Evolutionary conservation across 208 protist species (phyloP).

Genomic region (Trypanosoma conorhini): DNA sequence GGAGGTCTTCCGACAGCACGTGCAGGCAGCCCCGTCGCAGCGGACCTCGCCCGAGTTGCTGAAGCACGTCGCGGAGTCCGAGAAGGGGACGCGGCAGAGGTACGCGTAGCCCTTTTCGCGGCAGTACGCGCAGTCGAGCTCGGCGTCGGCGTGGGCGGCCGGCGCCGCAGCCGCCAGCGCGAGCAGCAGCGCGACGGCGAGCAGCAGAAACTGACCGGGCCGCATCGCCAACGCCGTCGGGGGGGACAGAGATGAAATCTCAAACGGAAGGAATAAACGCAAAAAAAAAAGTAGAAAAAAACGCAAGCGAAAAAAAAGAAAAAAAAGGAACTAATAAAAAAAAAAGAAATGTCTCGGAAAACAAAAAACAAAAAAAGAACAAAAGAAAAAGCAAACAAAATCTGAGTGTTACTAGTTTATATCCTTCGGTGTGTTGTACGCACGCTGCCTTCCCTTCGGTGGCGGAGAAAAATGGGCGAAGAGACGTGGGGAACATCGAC

Average conservation of each 20-base stretch:
- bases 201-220: not conserved
- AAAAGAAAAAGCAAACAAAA: slow-evolving; percentile 5
- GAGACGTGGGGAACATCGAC: too few species aligned
- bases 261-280: slow-evolving; percentile 5
- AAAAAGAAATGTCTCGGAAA: too few species aligned
- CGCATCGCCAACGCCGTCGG: slow-evolving; percentile 14
- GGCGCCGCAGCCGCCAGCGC: not conserved
- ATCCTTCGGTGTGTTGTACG: too few species aligned
- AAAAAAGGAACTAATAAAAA: slow-evolving; percentile 2
- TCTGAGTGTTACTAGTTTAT: not conserved
- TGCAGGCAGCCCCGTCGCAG: slow-evolving; percentile 25
- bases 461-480: too few species aligned
- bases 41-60: slow-evolving; percentile 32
- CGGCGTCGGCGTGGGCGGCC: not conserved
- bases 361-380: slow-evolving; percentile 18
- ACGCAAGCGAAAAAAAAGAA: not conserved
- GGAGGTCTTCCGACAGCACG: slow-evolving; percentile 29
- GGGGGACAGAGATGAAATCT: too few species aligned
- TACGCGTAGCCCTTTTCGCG: slow-evolving; percentile 44
- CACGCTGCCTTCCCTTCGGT: too few species aligned
- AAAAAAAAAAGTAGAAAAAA: slow-evolving; percentile 13
- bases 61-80: slow-evolving; percentile 22
- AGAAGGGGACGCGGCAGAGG: slow-evolving; percentile 36
- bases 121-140: slow-evolving; percentile 44
- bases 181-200: slow-evolving; percentile 8